phyloP scores from a whole-genome alignment of 139 green algal species.

The Tetradesmus obliquus region DNA sequence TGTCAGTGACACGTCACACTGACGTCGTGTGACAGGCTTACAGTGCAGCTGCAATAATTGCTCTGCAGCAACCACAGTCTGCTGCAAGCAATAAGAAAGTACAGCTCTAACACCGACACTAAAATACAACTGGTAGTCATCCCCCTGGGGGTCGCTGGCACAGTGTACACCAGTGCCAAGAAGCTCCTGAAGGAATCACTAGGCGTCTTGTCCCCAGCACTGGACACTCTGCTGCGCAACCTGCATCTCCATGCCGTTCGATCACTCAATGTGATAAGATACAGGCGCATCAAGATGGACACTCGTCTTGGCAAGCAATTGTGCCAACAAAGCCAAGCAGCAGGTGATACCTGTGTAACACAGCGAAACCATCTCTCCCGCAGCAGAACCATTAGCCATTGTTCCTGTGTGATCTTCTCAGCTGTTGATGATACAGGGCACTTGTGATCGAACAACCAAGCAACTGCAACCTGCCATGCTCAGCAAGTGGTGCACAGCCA shows the following conservation, averaged over 20 bases:
- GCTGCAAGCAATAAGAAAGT: neutral
- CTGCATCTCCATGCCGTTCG: neutral
- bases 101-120: neutral
- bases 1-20: no score
- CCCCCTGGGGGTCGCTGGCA: slow-evolving; percentile 5
- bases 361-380: no score
- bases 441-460: neutral
- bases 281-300: neutral
- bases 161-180: neutral
- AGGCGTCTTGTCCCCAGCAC: neutral
- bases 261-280: neutral
- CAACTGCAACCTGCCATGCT: neutral
- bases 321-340: no score
- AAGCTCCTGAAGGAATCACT: neutral
- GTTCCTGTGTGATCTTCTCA: no score
- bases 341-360: no score
- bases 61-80: neutral
- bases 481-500: neutral
- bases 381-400: no score
- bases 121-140: neutral
- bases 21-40: no score
- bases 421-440: no score
- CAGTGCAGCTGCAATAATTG: no score
- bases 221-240: neutral
- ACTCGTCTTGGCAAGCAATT: no score